These are phyloP conservation scores for Apiospora aurea DNA, from an alignment of 2,329 filamentous ascomycete species.

Conservation along the genomic window DNA sequence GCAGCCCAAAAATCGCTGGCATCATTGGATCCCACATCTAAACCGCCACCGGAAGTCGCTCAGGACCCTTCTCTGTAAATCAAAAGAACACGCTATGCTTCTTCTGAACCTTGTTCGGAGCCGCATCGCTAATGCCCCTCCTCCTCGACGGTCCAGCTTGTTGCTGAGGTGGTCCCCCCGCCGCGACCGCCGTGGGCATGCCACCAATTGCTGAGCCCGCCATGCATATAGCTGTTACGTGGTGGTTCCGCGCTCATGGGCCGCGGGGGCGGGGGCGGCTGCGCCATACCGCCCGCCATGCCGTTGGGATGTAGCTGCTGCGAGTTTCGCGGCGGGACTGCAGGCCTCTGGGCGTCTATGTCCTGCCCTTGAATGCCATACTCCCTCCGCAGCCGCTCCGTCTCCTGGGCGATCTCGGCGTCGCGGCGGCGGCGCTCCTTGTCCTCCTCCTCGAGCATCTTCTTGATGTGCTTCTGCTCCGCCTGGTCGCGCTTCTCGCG, in stretches of 20 bases:
- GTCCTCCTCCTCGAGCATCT: constrained; percentile 70
- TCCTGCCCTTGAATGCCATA: constrained; percentile 67
- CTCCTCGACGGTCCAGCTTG: constrained; percentile 50
- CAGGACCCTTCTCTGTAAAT: neutral
- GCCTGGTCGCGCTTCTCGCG: constrained; percentile 61
- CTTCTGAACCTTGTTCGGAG: constrained; percentile 53
- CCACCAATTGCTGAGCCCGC: constrained; percentile 42
- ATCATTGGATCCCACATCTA: neutral
- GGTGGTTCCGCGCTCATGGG: constrained; percentile 57
- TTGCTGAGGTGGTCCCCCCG: constrained; percentile 43
- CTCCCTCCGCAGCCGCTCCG: constrained; percentile 74
- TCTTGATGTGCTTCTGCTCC: constrained; percentile 65
- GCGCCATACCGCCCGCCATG: neutral
- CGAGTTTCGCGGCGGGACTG: constrained; percentile 43
- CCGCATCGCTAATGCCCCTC: constrained; percentile 42
- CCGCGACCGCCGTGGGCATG: constrained; percentile 32
- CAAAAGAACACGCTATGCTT: constrained; percentile 57
- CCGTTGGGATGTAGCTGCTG: constrained; percentile 40
- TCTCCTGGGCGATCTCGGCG: constrained; percentile 77
- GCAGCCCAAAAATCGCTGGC: neutral
- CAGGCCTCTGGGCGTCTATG: constrained; percentile 37
- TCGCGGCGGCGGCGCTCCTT: constrained; percentile 65
- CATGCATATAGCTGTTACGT: constrained; percentile 23
- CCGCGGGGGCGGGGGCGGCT: constrained; percentile 49
- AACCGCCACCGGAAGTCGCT: neutral